Evolutionary conservation across 306 rosid species (phyloP), one percentile per base, ranked within the genome.

Genomic region (Prosopis cineraria): DNA sequence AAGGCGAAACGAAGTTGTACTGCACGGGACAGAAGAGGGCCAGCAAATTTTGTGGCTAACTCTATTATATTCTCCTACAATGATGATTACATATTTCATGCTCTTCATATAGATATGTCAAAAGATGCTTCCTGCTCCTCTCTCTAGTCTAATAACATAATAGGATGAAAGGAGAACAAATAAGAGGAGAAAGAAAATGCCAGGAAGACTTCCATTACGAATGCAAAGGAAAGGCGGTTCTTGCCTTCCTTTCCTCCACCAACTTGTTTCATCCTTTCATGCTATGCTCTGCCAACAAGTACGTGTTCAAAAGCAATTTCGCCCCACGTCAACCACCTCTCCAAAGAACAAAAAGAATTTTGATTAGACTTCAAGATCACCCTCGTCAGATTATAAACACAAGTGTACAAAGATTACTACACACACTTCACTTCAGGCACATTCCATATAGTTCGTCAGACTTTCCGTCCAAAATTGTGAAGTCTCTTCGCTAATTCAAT

Each of bases 381-480:
- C 85, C 87, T 85, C 76, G 89, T 89, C 96, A 89, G 88, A 82
- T 66, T 87, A 85, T 91, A 83, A 79, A 91, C 93, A 89, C 80
- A 40, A 68, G 84, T 84, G 65, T 67, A 88, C 90, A 82, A 45
- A 79, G 70, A 64, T 29, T 14, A 65, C 79, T 77, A 81, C 85
- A 85, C 70, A 50, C 56, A 5, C 56, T 19, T 48, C 81, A 68
- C 68, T 72, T 68, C 80, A 82, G 76, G 80, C 84, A 80, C 86
- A 80, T 84, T 53, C 68, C 79, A 44, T 66, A 41, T 43, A 47
- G 60, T 58, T 77, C 72, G 22, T 76, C 75, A 1, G 43, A 65
- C 75, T 50, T 80, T 45, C 73, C 75, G 50, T 86, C 88, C 91
- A 92, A 92, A 90, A 85, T 85, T 76, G 89, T 85, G 22, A 63